Percentiles rank a stretch among this genome's conserved stretches.
Evolutionary conservation across 1,139 yeast genomes (phyloP).

Genomic region (Pichia sp.): DNA sequence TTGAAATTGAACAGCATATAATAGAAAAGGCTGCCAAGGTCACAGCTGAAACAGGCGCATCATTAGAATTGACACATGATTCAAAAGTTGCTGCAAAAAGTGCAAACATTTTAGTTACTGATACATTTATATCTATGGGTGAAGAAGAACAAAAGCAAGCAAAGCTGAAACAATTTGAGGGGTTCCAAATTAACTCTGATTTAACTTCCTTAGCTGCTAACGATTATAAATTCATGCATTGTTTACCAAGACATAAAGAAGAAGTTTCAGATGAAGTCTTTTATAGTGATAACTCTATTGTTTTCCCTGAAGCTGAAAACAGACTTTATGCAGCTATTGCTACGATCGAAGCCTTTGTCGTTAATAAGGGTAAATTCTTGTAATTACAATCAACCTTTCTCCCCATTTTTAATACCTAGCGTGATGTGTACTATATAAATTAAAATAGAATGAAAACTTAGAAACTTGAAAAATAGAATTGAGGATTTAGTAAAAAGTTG

Average conservation of each 20-base stretch:
- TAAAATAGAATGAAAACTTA: background rate
- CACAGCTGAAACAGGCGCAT: constrained; percentile 44
- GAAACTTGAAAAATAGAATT: background rate
- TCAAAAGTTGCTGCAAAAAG: constrained; percentile 63
- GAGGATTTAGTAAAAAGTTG: background rate
- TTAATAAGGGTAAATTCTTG: constrained; percentile 64
- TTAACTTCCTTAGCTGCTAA: constrained; percentile 59
- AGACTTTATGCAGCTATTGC: constrained; percentile 95
- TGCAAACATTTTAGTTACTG: constrained; percentile 88
- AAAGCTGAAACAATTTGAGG: constrained; percentile 73
- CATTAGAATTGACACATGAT: constrained; percentile 60
- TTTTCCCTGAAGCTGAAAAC: constrained; percentile 93
- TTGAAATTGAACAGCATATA: constrained; percentile 57
- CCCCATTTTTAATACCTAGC: background rate
- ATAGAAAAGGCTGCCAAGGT: constrained; percentile 48
- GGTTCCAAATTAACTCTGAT: constrained; percentile 73
- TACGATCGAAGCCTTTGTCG: constrained; percentile 80
- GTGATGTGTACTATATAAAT: background rate
- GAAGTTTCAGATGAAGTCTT: constrained; percentile 93
- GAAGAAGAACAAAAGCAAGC: constrained; percentile 72
- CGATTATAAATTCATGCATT: constrained; percentile 81
- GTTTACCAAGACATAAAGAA: constrained; percentile 90
- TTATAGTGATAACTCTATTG: constrained; percentile 76
- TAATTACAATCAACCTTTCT: background rate
- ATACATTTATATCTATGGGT: constrained; percentile 97